Percentiles rank a stretch among this genome's conserved stretches.
These are phyloP conservation scores for Polysphondylium violaceum DNA, from an alignment of 78 protist species.

Conservation along the genomic window DNA sequence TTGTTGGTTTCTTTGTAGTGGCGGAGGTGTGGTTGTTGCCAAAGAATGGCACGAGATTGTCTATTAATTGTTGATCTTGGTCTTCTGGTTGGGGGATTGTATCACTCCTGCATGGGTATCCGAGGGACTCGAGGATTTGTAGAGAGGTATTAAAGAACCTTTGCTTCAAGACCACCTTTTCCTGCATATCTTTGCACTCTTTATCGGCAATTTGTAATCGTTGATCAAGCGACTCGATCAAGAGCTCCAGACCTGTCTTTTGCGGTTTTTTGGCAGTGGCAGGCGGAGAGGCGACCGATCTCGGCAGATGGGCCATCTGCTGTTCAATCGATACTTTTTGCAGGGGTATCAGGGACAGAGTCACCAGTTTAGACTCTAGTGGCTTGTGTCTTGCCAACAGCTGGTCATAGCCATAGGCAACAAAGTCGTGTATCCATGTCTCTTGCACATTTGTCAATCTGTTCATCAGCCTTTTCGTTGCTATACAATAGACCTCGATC, in stretches of 20 bases:
- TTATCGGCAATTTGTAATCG: slow-evolving; percentile 2
- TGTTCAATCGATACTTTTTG: neutral
- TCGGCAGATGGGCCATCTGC: neutral
- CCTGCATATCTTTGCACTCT: slow-evolving; percentile 22
- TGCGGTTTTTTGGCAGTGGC: too few relatives aligned
- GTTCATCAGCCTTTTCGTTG: slow-evolving; percentile 17
- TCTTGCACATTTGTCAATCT: slow-evolving; percentile 1
- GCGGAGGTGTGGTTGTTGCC: neutral
- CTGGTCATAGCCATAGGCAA: slow-evolving; percentile 30
- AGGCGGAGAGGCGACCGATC: neutral
- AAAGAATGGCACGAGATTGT: neutral
- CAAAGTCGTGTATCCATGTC: slow-evolving; percentile 35
- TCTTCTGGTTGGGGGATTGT: too few relatives aligned
- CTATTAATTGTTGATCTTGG: neutral
- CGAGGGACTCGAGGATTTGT: slow-evolving; percentile 28
- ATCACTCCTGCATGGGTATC: too few relatives aligned
- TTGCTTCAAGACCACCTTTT: neutral
- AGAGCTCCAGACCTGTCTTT: neutral
- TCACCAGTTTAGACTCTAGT: neutral
- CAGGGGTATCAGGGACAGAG: slow-evolving; percentile 20
- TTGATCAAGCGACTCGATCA: slow-evolving; percentile 22
- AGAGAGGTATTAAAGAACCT: slow-evolving; percentile 17
- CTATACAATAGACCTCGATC: slow-evolving; percentile 21
- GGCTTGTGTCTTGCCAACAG: slow-evolving; percentile 24
- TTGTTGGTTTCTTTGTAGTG: neutral